These are phyloP conservation scores for Mycena polygramma DNA, from an alignment of 768 basidiomycete genomes.

Conservation along the genomic window DNA sequence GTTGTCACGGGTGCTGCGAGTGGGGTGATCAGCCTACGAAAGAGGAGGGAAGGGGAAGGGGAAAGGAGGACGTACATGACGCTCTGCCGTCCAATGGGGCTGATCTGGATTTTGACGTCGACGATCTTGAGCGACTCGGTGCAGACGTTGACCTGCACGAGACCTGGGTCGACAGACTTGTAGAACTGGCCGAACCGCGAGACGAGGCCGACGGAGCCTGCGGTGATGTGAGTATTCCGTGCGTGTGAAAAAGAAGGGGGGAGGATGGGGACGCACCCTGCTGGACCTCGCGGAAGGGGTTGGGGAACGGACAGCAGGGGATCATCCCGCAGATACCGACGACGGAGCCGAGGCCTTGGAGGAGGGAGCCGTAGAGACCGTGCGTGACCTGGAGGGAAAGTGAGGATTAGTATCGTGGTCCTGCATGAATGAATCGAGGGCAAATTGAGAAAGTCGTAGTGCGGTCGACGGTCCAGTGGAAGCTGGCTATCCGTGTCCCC, in stretches of 20 bases:
- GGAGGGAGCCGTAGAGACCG: constrained; percentile 86
- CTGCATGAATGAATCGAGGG: not conserved
- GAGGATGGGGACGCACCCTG: constrained; percentile 68
- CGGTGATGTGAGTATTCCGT: constrained; percentile 16
- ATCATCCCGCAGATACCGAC: constrained; percentile 81
- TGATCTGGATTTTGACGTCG: constrained; percentile 97
- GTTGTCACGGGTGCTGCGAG: constrained; percentile 87
- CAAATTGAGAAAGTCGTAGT: too few relatives aligned
- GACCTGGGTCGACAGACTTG: constrained; percentile 93
- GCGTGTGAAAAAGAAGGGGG: constrained; percentile 12
- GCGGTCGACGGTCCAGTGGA: too few relatives aligned
- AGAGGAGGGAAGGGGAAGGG: not conserved
- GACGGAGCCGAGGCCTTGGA: constrained; percentile 76
- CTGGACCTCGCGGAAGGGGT: constrained; percentile 89
- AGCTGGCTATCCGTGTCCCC: too few relatives aligned
- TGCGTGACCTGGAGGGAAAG: constrained; percentile 71
- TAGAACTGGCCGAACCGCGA: constrained; percentile 97
- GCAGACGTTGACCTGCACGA: constrained; percentile 95
- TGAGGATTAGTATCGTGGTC: not conserved
- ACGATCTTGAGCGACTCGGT: constrained; percentile 89
- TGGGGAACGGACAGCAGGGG: constrained; percentile 88
- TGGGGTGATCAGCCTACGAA: not conserved
- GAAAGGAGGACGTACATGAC: constrained; percentile 70
- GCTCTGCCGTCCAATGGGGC: constrained; percentile 85
- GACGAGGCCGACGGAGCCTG: constrained; percentile 91